phyloP scores from a whole-genome alignment of 1,139 yeast species.

The Debaryomyces fabryi region DNA sequence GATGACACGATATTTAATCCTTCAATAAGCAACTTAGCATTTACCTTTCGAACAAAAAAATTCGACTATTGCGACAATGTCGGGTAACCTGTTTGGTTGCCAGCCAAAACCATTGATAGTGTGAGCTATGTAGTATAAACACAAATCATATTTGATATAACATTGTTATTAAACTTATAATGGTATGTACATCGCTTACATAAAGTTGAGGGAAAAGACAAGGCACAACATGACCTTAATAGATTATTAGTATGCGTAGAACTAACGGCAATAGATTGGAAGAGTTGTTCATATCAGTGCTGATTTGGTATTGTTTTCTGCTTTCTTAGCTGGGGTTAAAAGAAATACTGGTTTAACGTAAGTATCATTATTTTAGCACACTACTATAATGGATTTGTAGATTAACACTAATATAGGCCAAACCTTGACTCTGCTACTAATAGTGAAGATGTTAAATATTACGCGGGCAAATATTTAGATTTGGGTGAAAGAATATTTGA shows the following conservation, averaged over 20 bases:
- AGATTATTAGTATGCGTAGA: neutral
- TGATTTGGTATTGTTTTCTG: slow-evolving; percentile 77
- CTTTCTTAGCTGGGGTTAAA: slow-evolving; percentile 86
- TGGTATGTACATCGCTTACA: neutral
- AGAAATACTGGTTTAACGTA: slow-evolving; percentile 81
- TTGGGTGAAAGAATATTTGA: slow-evolving; percentile 87
- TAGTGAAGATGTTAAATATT: slow-evolving; percentile 56
- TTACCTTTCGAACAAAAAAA: neutral
- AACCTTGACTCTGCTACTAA: slow-evolving; percentile 32
- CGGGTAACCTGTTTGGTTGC: neutral
- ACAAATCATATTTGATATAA: neutral
- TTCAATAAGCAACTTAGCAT: neutral
- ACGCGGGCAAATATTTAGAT: slow-evolving; percentile 68
- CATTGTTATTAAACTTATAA: neutral
- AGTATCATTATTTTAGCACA: slow-evolving; percentile 18
- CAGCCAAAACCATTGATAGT: slow-evolving; percentile 1
- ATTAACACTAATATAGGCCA: slow-evolving; percentile 23
- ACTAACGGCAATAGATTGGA: slow-evolving; percentile 41
- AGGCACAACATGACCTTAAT: neutral
- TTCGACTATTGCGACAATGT: neutral
- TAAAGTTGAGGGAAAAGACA: neutral
- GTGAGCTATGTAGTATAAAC: neutral
- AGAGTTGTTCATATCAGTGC: slow-evolving; percentile 67
- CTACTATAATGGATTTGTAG: neutral
- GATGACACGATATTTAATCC: neutral